phyloP scores from a whole-genome alignment of 371 early-diverging fungal genomes.

The Mortierella sp. region DNA sequence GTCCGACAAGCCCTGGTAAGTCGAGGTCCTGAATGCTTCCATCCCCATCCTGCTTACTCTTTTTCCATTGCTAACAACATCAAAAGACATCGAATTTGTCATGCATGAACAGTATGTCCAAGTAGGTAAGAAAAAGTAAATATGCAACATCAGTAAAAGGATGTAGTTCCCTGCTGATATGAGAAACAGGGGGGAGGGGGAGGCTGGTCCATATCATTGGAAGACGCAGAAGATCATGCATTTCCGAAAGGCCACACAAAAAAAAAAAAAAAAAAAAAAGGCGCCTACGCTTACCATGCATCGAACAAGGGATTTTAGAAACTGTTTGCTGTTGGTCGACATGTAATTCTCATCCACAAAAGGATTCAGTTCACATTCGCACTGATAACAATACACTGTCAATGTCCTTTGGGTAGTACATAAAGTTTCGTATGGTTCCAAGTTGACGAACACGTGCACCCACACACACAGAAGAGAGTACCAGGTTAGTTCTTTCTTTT shows the following conservation, averaged over 20 bases:
- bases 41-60: conserved; percentile 52
- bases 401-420: conserved; percentile 39
- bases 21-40: conserved; percentile 50
- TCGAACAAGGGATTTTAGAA: conserved; percentile 50
- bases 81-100: neutral
- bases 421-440: no score
- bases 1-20: conserved; percentile 54
- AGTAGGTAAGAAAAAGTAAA: conserved; percentile 9
- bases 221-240: conserved; percentile 12
- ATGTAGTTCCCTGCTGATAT: neutral
- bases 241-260: no score
- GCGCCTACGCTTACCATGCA: conserved; percentile 40
- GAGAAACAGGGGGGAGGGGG: neutral
- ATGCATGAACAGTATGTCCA: conserved; percentile 4
- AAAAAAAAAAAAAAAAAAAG: no score
- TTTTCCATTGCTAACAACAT: conserved; percentile 50
- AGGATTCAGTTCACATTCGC: conserved; percentile 50
- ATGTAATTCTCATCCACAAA: conserved; percentile 30
- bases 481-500: no score
- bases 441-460: no score
- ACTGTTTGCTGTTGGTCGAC: conserved; percentile 30
- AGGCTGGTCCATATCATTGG: neutral
- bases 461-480: no score
- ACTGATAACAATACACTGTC: conserved; percentile 51
- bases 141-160: conserved; percentile 1